These are phyloP conservation scores for Musa troglodytarum DNA, from an alignment of 176 grass and related monocot genomes.

Conservation along the genomic window DNA sequence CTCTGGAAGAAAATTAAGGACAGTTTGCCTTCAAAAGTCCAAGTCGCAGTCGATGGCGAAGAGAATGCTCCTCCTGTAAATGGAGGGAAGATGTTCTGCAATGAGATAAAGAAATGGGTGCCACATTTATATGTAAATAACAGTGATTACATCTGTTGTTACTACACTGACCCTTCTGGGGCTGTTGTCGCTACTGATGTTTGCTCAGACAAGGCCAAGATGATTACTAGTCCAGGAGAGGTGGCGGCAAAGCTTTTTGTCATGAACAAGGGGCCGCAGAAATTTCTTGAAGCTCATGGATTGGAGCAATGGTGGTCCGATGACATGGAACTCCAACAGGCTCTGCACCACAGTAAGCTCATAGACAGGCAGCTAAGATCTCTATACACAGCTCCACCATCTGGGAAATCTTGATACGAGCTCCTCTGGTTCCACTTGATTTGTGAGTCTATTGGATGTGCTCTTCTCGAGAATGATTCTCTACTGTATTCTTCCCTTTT, in stretches of 20 bases:
- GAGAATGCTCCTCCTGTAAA: conserved; percentile 2
- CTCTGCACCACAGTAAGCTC: conserved; percentile 59
- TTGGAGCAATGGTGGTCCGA: conserved; percentile 84
- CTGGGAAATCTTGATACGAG: conserved; percentile 1
- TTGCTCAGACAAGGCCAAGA: conserved; percentile 27
- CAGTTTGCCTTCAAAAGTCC: conserved; percentile 14
- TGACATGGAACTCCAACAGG: conserved; percentile 59
- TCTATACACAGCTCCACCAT: conserved; percentile 29
- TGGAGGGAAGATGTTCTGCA: conserved; percentile 33
- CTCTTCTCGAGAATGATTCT: conserved; percentile 15
- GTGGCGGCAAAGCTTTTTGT: conserved; percentile 40
- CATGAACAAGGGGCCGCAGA: conserved; percentile 49
- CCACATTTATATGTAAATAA: conserved; percentile 70
- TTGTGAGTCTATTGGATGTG: not conserved
- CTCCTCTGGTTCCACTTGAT: not conserved
- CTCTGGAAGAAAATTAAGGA: conserved; percentile 31
- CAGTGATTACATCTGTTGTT: conserved; percentile 73
- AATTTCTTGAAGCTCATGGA: conserved; percentile 78
- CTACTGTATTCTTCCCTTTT: not conserved
- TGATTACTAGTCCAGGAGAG: not conserved
- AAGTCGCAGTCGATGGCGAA: conserved; percentile 5
- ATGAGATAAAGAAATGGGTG: conserved; percentile 73
- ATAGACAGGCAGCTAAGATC: conserved; percentile 68
- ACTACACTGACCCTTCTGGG: conserved; percentile 36
- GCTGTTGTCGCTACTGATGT: conserved; percentile 8